Base-by-base conservation (phyloP, 1,284 basidiomycete species). In the Ceratorhiza oryzae-sativae region DNA sequence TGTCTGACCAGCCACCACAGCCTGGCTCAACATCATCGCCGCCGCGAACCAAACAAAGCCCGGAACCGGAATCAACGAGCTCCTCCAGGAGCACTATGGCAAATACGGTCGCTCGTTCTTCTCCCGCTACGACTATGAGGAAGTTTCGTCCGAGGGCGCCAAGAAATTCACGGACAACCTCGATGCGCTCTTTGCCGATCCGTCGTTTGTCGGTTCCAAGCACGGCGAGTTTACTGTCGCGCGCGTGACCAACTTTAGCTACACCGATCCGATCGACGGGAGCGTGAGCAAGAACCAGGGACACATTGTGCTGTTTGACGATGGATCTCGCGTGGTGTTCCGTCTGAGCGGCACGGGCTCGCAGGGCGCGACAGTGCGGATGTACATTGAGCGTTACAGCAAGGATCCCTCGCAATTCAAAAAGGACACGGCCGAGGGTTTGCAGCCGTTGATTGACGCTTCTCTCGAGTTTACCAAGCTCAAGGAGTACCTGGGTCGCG, bases 71-170 rank as follows among this genome's bases (percentile, higher is more conserved):
- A 97, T 98, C 83, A 95, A 94, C 75, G 94, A 97, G 78, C 83
- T 97, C 75, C 87, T 97, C 48, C 85, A 90, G 76, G 87, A 86
- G 75, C 94, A 97, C 85, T 99, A 98, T 84, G 85, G 87, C 75
- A 90, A 87, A 78, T 99, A 99, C 82, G 97, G 97, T 51, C 94
- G 97, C 75, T 95, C 92, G 74, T 99, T 98, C 88, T 99, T 98
- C 87, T 95, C 93, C 74, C 90, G 95, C 77, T 99, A 99, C 83
- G 97, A 99, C 83, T 99, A 99, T 83, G 97, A 99, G 81, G 97
- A 99, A 81, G 95, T 98, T 60, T 87, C 93, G 15, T 94, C 94
- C 0, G 92, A 92, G 41, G 94, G 92, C 39, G 97, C 97, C 59
- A 88, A 92, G 78, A 88, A 89, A 75, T 85, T 99, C 78, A 95